A percentile compares a stretch with the other conserved stretches of the same genome.
Conservation (phyloP, 495 filamentous ascomycete species). For the Daldinia loculata region DNA sequence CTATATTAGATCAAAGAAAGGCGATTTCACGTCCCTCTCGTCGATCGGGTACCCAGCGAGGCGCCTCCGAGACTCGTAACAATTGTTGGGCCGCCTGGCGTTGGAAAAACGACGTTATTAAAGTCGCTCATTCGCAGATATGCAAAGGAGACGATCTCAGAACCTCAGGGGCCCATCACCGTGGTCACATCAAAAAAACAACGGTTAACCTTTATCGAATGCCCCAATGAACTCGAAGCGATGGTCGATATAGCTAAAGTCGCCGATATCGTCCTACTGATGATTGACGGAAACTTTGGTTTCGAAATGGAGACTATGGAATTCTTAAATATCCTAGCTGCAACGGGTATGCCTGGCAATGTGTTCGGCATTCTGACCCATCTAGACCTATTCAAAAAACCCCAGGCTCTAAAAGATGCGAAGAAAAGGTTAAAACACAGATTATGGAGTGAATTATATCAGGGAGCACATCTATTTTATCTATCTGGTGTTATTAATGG, state of each 20-base stretch:
- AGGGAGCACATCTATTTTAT: conserved; percentile 96
- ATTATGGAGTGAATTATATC: conserved; percentile 95
- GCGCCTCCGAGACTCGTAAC: conserved; percentile 91
- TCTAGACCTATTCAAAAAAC: conserved; percentile 93
- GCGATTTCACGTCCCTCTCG: conserved; percentile 90
- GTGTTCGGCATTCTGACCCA: conserved; percentile 97
- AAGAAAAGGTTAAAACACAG: conserved; percentile 97
- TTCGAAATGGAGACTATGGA: conserved; percentile 99
- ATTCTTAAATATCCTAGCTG: conserved; percentile 88
- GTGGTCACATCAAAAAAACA: conserved; percentile 93
- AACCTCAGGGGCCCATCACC: conserved; percentile 90
- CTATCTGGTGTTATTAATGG: conserved; percentile 95
- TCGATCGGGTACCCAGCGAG: conserved; percentile 94
- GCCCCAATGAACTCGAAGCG: conserved; percentile 89
- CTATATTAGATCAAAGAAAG: conserved; percentile 83
- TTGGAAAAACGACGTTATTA: conserved; percentile 69
- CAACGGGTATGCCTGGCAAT: conserved; percentile 96
- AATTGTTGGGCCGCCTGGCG: conserved; percentile 92
- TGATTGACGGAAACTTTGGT: conserved; percentile 98
- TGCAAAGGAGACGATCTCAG: conserved; percentile 90
- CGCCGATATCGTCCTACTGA: conserved; percentile 92
- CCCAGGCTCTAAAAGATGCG: conserved; percentile 83
- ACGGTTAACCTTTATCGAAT: conserved; percentile 94
- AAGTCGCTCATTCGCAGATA: conserved; percentile 95
- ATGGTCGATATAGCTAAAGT: conserved; percentile 98